Percentiles rank a stretch among this genome's conserved stretches.
phyloP scores from a whole-genome alignment of 2,329 filamentous ascomycete genomes.

The Podosphaera fusca region DNA sequence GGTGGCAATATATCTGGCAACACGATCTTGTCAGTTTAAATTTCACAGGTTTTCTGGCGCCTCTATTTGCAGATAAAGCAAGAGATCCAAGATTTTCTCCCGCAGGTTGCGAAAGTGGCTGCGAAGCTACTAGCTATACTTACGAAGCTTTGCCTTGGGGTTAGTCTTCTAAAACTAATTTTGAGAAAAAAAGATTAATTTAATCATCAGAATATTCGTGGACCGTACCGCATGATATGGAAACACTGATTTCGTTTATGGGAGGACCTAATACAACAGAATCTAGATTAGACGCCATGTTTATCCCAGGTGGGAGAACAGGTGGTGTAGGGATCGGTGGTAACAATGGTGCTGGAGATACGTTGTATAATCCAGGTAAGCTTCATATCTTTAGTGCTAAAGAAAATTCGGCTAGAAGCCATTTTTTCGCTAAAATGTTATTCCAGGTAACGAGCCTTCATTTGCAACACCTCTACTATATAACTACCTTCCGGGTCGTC shows the following conservation, averaged over 20 bases:
- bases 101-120: neutral
- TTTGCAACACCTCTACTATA: constrained; percentile 47
- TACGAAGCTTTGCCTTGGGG: constrained; percentile 28
- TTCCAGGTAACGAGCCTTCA: constrained; percentile 11
- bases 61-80: constrained; percentile 24
- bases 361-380: constrained; percentile 2
- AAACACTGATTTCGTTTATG: constrained; percentile 21
- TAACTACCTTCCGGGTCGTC: constrained; percentile 35
- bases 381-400: neutral
- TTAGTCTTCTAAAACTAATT: neutral
- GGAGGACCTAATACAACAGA: constrained; percentile 26
- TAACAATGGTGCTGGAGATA: constrained; percentile 1
- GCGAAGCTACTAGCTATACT: constrained; percentile 2
- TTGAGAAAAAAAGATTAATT: neutral
- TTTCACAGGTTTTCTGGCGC: constrained; percentile 44
- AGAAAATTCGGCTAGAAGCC: constrained; percentile 16
- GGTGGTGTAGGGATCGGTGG: constrained; percentile 1
- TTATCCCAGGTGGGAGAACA: constrained; percentile 12
- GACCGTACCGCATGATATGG: constrained; percentile 33
- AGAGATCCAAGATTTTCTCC: constrained; percentile 16
- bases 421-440: constrained; percentile 27
- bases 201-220: constrained; percentile 21
- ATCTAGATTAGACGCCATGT: constrained; percentile 26
- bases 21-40: constrained; percentile 28
- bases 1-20: constrained; percentile 57